Percentiles rank a stretch among this genome's conserved stretches.
Evolutionary conservation across 73 alveolate species (phyloP).

Genomic region (Tetrahymena malaccensis): DNA sequence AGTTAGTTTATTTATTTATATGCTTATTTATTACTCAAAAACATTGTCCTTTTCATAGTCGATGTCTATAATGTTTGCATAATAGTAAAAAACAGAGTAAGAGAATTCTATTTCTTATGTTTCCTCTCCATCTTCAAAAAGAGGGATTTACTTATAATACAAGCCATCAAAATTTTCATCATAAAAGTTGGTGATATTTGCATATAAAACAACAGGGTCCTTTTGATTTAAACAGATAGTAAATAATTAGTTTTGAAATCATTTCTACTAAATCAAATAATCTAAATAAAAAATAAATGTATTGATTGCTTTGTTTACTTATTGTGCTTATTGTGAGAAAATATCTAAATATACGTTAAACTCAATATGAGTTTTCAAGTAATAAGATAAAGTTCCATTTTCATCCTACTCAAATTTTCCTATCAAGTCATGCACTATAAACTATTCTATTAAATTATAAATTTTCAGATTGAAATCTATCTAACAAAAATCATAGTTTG

Average conservation of each 20-base stretch:
- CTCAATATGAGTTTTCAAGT: conserved; percentile 8
- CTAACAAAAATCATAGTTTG: background rate
- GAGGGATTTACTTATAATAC: background rate
- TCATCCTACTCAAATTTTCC: conserved; percentile 1
- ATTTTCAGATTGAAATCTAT: background rate
- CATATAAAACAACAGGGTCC: conserved; percentile 1
- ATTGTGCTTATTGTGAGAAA: no score
- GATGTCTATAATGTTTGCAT: background rate
- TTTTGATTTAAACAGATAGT: background rate
- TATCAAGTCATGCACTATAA: conserved; percentile 3
- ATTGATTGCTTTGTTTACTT: no score
- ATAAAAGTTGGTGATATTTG: background rate
- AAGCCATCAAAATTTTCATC: background rate
- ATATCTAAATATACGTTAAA: conserved; percentile 2
- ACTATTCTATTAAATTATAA: background rate
- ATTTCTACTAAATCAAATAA: no score
- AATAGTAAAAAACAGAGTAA: background rate
- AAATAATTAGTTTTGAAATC: background rate
- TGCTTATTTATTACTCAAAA: background rate
- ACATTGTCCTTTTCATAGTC: background rate
- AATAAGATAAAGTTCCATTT: background rate
- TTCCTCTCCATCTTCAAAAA: background rate
- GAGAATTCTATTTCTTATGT: background rate
- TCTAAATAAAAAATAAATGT: no score
- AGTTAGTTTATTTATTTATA: no score